phyloP scores from a whole-genome alignment of 306 rosid genomes.

The Castanea mollissima region DNA sequence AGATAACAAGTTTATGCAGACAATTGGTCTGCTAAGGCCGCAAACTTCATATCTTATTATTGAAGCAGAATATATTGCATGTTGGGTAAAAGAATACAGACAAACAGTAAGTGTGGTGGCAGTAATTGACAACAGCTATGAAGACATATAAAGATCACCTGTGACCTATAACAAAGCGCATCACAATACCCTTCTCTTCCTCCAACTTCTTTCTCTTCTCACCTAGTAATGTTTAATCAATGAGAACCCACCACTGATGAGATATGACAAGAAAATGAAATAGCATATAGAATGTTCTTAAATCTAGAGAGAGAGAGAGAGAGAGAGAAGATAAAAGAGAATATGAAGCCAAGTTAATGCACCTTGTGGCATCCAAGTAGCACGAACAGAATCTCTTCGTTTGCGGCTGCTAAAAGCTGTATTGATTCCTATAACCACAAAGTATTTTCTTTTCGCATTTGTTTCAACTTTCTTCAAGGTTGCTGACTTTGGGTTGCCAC shows the following conservation, averaged over 20 bases:
- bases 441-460: slow-evolving; percentile 58
- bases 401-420: slow-evolving; percentile 84
- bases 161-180: slow-evolving; percentile 88
- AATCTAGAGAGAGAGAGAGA: neutral
- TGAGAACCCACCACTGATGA: slow-evolving; percentile 27
- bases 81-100: neutral
- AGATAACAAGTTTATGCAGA: neutral
- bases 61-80: neutral
- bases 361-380: slow-evolving; percentile 98
- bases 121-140: neutral
- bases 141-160: slow-evolving; percentile 50
- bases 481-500: slow-evolving; percentile 40
- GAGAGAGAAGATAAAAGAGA: neutral
- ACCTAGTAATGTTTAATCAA: slow-evolving; percentile 33
- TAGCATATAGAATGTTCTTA: neutral
- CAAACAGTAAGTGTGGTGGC: neutral
- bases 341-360: slow-evolving; percentile 13
- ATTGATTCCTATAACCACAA: slow-evolving; percentile 83
- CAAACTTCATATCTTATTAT: neutral
- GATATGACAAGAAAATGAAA: slow-evolving; percentile 22
- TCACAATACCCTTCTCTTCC: slow-evolving; percentile 81
- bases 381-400: slow-evolving; percentile 84
- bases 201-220: slow-evolving; percentile 73
- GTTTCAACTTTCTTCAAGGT: slow-evolving; percentile 34
- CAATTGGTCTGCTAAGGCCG: neutral